Evolutionary conservation across 345 rosid species (phyloP).

Genomic region (Fremontodendron californicum): DNA sequence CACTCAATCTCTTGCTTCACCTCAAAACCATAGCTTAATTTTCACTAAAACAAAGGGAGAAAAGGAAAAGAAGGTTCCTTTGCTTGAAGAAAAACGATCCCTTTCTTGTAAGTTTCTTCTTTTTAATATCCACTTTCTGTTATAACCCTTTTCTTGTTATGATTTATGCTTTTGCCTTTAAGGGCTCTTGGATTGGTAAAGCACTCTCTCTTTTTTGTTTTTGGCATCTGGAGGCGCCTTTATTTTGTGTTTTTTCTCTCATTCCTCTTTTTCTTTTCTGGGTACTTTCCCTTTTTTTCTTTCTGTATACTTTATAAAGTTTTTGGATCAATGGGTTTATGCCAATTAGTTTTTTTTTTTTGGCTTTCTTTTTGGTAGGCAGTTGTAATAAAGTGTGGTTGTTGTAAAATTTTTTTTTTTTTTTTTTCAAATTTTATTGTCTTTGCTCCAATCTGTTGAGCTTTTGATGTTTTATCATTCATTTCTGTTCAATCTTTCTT

Average conservation of each 20-base stretch:
- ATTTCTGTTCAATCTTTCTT: background rate
- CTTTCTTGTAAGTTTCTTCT: constrained; percentile 61
- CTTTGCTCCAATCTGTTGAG: background rate
- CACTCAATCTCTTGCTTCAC: constrained; percentile 39
- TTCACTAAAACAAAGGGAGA: background rate
- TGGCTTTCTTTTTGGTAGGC: constrained; percentile 9
- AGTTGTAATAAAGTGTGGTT: constrained; percentile 15
- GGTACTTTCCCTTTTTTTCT: constrained; percentile 12
- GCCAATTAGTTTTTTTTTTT: constrained; percentile 15
- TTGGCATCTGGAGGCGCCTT: constrained; percentile 20
- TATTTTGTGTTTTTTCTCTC: background rate
- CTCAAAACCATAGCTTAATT: constrained; percentile 13
- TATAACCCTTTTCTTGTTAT: background rate
- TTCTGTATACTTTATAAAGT: constrained; percentile 6
- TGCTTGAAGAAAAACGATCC: constrained; percentile 56
- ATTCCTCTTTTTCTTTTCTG: constrained; percentile 16
- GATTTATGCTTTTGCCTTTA: constrained; percentile 14
- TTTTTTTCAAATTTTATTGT: background rate
- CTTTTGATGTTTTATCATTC: constrained; percentile 11
- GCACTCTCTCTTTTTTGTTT: constrained; percentile 23
- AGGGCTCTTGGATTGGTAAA: constrained; percentile 15
- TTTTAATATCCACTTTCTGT: constrained; percentile 13
- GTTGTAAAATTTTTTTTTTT: background rate
- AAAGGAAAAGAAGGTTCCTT: constrained; percentile 35
- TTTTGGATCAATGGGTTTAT: constrained; percentile 25